Base-by-base conservation (phyloP, 139 green algal genomes). In the Tetradesmus lagerheimii region DNA sequence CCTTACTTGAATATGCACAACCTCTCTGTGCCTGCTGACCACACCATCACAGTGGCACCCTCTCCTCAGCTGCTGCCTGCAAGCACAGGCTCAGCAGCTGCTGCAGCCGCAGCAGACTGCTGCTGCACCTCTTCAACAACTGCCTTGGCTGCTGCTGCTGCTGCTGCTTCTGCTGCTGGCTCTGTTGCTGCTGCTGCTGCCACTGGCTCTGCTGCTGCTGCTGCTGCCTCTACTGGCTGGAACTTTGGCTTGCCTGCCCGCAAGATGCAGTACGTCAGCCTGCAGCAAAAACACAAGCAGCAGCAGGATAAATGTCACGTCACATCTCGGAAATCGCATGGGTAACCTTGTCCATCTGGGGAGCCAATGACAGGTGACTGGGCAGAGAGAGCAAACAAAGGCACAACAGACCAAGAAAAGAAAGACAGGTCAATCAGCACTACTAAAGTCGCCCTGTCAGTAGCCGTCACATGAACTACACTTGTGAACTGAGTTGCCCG, bases 231-330 rank as follows among this genome's bases (percentile, higher is more conserved):
- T 43, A 94, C 35, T 1, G 35, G 47, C 91, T 90, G 85, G 45
- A 93, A 97, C 23, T 80, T 91, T 1, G 95, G 91, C 83, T 91
- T 93, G 39, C 91, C 93, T 38, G 90, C 82, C 43, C 75, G 75
- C 29, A 98, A 89, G 45, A 97, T 94, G 88, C 91, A 92, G 91
- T 94, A 97, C 23, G 94, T 96, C 43, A 91, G 74, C 57, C 57
- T 71, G 57, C 57, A 71, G 57, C 8, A 23, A 20, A n/a, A 71
- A 23, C 57, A 31, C 20, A 20, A 71, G 57, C 57, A 71, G 57
- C 57, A 71, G 25, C 57, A 31, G 57, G 23, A 31, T n/a, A 23
- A 31, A 23, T 31, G 20, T n/a, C n/a, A n/a, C n/a, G n/a, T n/a
- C n/a, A n/a, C n/a, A n/a, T n/a, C n/a, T n/a, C n/a, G n/a, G n/a